Base-by-base conservation (phyloP, 202 grass and related monocot genomes). In the Sporobolus alterniflorus region DNA sequence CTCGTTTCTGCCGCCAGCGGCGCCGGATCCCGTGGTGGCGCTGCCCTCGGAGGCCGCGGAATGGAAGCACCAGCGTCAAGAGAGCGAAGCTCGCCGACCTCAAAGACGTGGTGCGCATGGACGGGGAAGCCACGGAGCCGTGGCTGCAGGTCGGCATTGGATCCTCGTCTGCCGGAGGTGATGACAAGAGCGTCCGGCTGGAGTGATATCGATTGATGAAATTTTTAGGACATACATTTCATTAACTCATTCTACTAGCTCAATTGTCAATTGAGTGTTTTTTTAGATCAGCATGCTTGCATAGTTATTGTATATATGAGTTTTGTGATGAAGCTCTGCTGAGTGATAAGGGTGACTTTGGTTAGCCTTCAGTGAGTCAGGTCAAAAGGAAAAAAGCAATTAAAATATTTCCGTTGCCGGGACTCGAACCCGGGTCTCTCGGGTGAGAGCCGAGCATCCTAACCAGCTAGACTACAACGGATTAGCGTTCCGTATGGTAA, bases 141-240 rank as follows among this genome's bases (percentile, higher is more conserved):
- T 98, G 95, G 92, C 83, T 98, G 60, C 92, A 91, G 84, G 92
- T 98, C 15, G 95, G 92, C 43, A 88, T 98, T 71, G 88, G 86
- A 21, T 88, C 95, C 34, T 75, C 82, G 5, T 83, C 92, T n/a
- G 61, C 64, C 3, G 69, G 30, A 15, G 84, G 64, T 7, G 80
- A 84, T 21, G 71, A 71, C 49, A 94, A 56, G 7, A 79, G 15
- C 61, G 21, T 13, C 29, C 30, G 40, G 16, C n/a, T n/a, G n/a
- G 39, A 68, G 7, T 69, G 64, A 78, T 4, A 29, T 39, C 51
- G 20, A 33, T 31, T 33, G 11, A 59, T 47, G 20, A 1, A 28
- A 24, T 21, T 24, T 56, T 11, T 65, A 41, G 34, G 74, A 18
- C 30, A 11, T 50, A 77, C 6, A 43, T 77, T 77, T 18, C 46